Evolutionary conservation across 2,329 filamentous ascomycete genomes (phyloP), one percentile per base, ranked within the genome.

Genomic region (Nakataea oryzae): DNA sequence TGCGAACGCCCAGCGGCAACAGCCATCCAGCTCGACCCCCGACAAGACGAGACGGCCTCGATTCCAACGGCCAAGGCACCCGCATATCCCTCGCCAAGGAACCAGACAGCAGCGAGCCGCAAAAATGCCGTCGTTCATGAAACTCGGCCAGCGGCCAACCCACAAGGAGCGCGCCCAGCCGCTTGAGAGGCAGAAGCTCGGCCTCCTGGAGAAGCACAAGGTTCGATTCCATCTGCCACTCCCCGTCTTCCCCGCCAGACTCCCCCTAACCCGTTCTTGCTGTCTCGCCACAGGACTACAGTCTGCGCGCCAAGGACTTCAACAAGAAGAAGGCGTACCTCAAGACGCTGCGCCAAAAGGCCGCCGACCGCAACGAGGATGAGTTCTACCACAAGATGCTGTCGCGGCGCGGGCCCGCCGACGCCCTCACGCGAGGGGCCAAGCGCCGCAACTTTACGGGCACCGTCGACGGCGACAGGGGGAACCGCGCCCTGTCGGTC

Each of bases 181-280:
- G 54, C 76, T 85, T 66, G 90, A 93, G 72, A 90, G 95, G 61
- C 80, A 87, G 67, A 91, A 91, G 79, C 91, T 92, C 76, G 95
- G 95, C 66, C 84, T 97, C 27, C 86, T 97, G 65, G 95, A 97
- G 75, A 97, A 99, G 78, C 90, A 95, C 82, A 97, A 97, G 79
- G 87, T 88, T 71, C 55, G 71, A 65, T 14, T 30, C 29, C 1
- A 7, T 32, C 11, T n/a, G 17, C 29, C 3, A 41, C 12, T 54
- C 2, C 3, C 26, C 54, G 13, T 17, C 14, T 32, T 32, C 26
- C 55, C 50, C 21, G 1, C 13, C n/a, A 12, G 2, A 17, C 30
- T 27, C 3, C 11, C 24, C 9, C 55, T 41, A 47, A 32, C 27
- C 6, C 12, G 54, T 61, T 14, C 30, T 34, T 26, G 11, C 3